phyloP scores from a whole-genome alignment of 139 green algal species.

The Astrephomene gubernaculifera region DNA sequence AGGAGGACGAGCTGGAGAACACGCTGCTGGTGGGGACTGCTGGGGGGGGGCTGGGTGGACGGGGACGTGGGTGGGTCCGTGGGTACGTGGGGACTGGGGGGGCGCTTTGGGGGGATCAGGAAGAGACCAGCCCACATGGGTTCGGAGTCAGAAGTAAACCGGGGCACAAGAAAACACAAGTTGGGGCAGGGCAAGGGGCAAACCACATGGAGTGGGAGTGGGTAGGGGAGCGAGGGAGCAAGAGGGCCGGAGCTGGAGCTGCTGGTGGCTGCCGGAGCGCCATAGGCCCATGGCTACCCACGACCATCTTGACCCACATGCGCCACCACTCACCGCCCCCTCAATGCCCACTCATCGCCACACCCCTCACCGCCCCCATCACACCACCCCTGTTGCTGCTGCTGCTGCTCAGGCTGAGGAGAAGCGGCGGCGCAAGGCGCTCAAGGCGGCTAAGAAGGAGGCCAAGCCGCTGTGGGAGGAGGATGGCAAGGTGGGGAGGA shows the following conservation, averaged over 20 bases:
- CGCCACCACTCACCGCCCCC: no score
- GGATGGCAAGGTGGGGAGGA: slow-evolving; percentile 70
- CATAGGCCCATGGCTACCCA: no score
- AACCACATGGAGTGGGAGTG: no score
- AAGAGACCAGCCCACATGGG: no score
- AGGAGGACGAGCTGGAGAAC: slow-evolving; percentile 89
- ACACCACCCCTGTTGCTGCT: background rate
- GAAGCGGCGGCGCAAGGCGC: slow-evolving; percentile 76
- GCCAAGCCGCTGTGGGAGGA: slow-evolving; percentile 86
- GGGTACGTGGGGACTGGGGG: no score
- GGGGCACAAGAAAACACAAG: no score
- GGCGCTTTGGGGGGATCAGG: no score
- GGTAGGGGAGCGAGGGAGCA: background rate
- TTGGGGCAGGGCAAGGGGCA: no score
- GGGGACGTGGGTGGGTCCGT: background rate
- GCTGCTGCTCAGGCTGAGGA: slow-evolving; percentile 77
- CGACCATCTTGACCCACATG: no score
- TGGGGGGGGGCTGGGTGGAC: background rate
- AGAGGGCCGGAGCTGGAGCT: background rate
- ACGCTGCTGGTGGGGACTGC: slow-evolving; percentile 64
- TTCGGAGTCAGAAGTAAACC: no score
- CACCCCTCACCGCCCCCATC: no score
- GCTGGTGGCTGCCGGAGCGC: background rate
- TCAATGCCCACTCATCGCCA: no score
- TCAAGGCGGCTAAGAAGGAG: slow-evolving; percentile 71